Conservation (phyloP, 495 filamentous ascomycete species). For the Penicillium herquei region DNA sequence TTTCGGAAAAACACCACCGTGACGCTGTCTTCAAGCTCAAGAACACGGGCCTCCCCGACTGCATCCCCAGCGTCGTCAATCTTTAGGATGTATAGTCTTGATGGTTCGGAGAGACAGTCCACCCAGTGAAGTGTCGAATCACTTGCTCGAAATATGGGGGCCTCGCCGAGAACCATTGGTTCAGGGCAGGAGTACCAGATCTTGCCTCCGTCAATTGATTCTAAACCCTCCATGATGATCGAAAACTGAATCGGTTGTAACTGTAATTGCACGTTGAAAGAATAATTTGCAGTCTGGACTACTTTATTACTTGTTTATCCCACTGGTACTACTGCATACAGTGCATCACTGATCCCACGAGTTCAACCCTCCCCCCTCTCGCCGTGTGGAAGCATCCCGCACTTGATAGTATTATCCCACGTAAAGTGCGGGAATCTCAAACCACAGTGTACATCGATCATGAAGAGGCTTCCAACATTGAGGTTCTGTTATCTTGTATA, state of each 20-base stretch:
- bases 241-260: not conserved
- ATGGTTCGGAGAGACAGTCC: not conserved
- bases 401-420: not conserved
- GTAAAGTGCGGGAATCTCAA: not conserved
- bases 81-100: not conserved
- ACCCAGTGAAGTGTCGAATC: conserved; percentile 1
- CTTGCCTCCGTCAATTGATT: not conserved
- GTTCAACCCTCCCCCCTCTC: not conserved
- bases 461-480: too few relatives aligned
- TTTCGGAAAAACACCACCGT: conserved; percentile 1
- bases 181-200: not conserved
- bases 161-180: not conserved
- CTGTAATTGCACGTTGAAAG: not conserved
- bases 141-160: not conserved
- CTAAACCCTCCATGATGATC: not conserved
- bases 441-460: too few relatives aligned
- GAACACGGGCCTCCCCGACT: not conserved
- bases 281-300: not conserved
- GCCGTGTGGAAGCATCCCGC: not conserved
- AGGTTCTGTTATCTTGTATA: too few relatives aligned
- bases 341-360: not conserved
- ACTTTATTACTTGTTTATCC: not conserved
- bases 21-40: not conserved
- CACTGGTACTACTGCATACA: not conserved
- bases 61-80: not conserved